Evolutionary conservation across 305 asterid species (phyloP).

Genomic region (Withania somnifera): DNA sequence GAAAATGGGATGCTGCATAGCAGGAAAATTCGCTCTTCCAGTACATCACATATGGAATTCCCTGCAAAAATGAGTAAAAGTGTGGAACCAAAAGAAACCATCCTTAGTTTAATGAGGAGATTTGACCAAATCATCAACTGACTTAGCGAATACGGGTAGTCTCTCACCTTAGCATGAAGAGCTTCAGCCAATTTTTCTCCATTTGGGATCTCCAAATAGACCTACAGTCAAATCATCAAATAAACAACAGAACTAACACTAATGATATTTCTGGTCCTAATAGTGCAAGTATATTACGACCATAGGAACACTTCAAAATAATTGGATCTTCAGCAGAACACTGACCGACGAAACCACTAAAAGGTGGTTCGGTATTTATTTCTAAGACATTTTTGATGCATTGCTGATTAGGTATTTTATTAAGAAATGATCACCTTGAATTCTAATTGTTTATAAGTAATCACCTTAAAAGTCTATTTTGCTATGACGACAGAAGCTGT

Average conservation of each 20-base stretch:
- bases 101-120: conserved; percentile 10
- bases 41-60: conserved; percentile 74
- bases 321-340: neutral
- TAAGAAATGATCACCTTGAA: neutral
- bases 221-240: conserved; percentile 33
- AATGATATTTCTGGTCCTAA: neutral
- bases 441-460: neutral
- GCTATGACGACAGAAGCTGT: neutral
- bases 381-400: neutral
- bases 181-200: conserved; percentile 76
- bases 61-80: conserved; percentile 37
- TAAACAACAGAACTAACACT: neutral
- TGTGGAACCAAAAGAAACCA: conserved; percentile 11
- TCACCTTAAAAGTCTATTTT: neutral
- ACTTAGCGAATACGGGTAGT: neutral
- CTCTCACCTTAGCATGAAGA: conserved; percentile 72
- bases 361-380: neutral
- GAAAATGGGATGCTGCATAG: conserved; percentile 73
- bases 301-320: neutral
- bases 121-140: neutral
- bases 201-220: conserved; percentile 78
- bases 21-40: conserved; percentile 65
- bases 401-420: neutral
- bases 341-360: neutral
- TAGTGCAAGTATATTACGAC: neutral